Evolutionary conservation across 2,329 filamentous ascomycete species (phyloP).

Genomic region (Aspergillus niger): DNA sequence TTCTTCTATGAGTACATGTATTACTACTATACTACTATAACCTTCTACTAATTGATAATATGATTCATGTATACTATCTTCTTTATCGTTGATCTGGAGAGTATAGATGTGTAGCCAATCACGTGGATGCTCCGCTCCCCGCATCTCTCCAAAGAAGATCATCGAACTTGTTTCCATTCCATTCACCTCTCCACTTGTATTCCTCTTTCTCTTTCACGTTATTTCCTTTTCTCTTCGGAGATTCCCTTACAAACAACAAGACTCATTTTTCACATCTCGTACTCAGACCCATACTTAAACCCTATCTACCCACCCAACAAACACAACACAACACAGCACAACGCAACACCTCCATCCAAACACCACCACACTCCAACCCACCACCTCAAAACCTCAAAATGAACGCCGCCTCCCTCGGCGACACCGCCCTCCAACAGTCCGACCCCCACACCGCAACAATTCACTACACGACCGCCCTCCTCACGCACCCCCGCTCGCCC

Average conservation of each 20-base stretch:
- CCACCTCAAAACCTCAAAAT: constrained; percentile 35
- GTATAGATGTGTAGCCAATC: not conserved
- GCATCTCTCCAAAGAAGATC: not conserved
- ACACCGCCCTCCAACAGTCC: constrained; percentile 61
- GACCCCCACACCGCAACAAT: constrained; percentile 69
- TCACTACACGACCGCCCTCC: constrained; percentile 68
- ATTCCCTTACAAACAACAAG: too few species aligned
- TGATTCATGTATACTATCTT: too few species aligned
- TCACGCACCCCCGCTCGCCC: constrained; percentile 64
- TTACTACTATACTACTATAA: not conserved
- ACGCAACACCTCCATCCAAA: not conserved
- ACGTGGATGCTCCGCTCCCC: not conserved
- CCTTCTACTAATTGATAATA: not conserved
- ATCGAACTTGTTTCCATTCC: not conserved
- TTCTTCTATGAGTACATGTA: not conserved
- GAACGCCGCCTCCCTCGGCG: constrained; percentile 59
- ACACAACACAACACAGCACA: not conserved
- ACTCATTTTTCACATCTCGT: not conserved
- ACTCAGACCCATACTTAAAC: not conserved
- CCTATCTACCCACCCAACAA: not conserved
- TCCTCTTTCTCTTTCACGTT: not conserved
- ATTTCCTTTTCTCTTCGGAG: not conserved
- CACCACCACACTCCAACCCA: too few species aligned
- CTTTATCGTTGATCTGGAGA: too few species aligned
- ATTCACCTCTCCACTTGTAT: not conserved